Conservation (phyloP, 2,329 filamentous ascomycete genomes). For the Epichloe gansuensis region DNA sequence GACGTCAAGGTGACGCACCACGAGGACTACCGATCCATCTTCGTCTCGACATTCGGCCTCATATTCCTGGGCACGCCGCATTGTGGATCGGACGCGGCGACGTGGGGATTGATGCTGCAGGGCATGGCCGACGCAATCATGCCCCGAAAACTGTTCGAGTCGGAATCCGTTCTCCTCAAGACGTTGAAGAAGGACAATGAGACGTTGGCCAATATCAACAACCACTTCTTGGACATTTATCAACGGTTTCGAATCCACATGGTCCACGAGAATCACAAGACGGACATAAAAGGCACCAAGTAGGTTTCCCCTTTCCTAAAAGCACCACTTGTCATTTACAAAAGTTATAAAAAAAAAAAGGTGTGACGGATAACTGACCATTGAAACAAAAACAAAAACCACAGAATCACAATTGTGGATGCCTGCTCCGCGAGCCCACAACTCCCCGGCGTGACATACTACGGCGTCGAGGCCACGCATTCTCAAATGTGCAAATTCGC, state of each 20-base stretch:
- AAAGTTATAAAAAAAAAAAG: no score
- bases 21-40: constrained; percentile 54
- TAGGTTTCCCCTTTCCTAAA: constrained; percentile 12
- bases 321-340: no score
- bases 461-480: constrained; percentile 63
- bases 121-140: constrained; percentile 52
- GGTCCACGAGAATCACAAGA: constrained; percentile 63
- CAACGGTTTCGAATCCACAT: constrained; percentile 61
- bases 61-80: constrained; percentile 70
- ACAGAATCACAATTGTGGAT: constrained; percentile 50
- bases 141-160: constrained; percentile 53
- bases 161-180: constrained; percentile 53
- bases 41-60: constrained; percentile 61
- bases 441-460: constrained; percentile 56
- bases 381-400: no score
- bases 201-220: constrained; percentile 61
- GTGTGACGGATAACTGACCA: no score
- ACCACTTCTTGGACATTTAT: constrained; percentile 58
- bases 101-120: constrained; percentile 55
- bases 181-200: constrained; percentile 64
- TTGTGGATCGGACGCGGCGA: constrained; percentile 52
- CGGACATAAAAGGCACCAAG: constrained; percentile 51
- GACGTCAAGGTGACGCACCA: constrained; percentile 46
- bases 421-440: constrained; percentile 56
- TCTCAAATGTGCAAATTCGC: constrained; percentile 62